Evolutionary conservation across 371 early-diverging fungal species (phyloP).

Genomic region (Syncephalis fuscata): DNA sequence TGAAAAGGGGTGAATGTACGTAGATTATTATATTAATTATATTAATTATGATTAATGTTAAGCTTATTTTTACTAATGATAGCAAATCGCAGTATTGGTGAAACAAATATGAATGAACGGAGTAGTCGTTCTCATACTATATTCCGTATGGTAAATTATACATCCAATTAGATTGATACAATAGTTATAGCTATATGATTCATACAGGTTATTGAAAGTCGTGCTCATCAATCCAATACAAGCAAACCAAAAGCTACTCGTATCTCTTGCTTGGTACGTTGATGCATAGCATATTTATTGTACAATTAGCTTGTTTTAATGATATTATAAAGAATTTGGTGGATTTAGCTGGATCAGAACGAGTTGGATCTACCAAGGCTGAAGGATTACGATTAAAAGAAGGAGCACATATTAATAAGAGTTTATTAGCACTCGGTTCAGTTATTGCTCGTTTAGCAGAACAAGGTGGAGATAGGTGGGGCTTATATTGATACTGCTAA

Average conservation of each 20-base stretch:
- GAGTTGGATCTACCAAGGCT: constrained; percentile 29
- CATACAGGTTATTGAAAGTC: constrained; percentile 28
- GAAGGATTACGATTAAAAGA: constrained; percentile 72
- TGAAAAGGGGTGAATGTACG: constrained; percentile 57
- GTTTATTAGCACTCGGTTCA: constrained; percentile 70
- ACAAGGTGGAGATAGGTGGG: constrained; percentile 8
- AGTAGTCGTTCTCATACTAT: constrained; percentile 85
- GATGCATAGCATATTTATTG: neutral
- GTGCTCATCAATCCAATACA: constrained; percentile 16
- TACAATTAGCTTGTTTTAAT: neutral
- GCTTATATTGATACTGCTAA: too few relatives aligned
- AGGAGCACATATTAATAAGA: constrained; percentile 88
- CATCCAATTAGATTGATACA: too few relatives aligned
- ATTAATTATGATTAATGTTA: neutral
- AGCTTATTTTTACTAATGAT: neutral
- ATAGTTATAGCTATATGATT: neutral
- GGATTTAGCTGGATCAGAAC: constrained; percentile 96
- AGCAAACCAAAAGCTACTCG: constrained; percentile 17
- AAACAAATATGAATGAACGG: constrained; percentile 75
- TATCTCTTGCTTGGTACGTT: constrained; percentile 46
- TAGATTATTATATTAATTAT: too few relatives aligned
- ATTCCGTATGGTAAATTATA: constrained; percentile 55
- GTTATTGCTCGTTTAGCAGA: constrained; percentile 75
- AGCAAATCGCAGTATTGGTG: constrained; percentile 63
- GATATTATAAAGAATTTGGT: constrained; percentile 43